Base-by-base conservation (phyloP, 305 asterid species). In the Fraxinus velutina region DNA sequence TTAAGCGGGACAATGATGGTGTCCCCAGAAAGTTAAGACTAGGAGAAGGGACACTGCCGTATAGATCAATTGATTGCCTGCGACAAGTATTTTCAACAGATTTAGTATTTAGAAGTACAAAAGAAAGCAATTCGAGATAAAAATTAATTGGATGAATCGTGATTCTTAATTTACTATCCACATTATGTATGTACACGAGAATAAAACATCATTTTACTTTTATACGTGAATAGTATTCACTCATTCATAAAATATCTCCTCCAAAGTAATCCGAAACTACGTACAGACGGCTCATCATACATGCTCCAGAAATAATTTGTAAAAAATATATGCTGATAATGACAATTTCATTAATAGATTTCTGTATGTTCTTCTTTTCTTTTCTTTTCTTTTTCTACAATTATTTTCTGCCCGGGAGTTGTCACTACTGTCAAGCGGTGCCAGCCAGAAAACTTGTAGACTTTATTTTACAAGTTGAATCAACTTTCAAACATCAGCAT, bases 61-160 rank as follows among this genome's bases (percentile, higher is more conserved):
- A 96, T 73, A 96, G 84, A 88, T 96, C 98, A 17, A 96, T 94
- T 29, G 98, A 96, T 83, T 93, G 97, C 92, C 99, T 96, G 91
- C 60, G 68, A 87, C 84, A 83, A 73, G 68, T 75, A 79, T 85
- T 80, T 21, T 33, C 30, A 83, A 75, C 39, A 79, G 79, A 50
- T 73, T 81, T 73, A 85, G 82, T 71, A 29, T 60, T 22, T 36
- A 30, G 4, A 80, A 64, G 32, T n/a, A 30, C 32, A 42, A 5
- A 2, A 44, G 71, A 30, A 81, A 70, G 36, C 22, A 4, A 71
- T 15, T 7, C 19, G 10, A 81, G 70, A 77, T 75, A 50, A 37
- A 47, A 55, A 50, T 76, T 9, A 39, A n/a, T 33, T 68, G 29
- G 19, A 70, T 24, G 32, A 9, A 50, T 44, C 37, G 33, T n/a